phyloP scores from a whole-genome alignment of 805 yeast genomes.

The Yamadazyma laniorum region DNA sequence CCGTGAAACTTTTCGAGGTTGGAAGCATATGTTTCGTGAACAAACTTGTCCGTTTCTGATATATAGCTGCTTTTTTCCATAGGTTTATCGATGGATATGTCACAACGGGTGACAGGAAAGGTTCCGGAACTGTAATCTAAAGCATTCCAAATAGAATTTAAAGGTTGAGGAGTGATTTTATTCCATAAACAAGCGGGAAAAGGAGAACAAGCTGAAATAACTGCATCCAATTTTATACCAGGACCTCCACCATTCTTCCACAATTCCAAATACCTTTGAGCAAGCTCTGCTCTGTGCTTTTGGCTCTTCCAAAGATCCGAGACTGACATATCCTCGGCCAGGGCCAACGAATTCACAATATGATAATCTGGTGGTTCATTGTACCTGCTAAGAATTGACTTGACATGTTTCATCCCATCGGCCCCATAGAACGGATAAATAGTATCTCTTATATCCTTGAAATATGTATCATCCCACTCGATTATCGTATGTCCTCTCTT shows the following conservation, averaged over 20 bases:
- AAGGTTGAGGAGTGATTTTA: slow-evolving; percentile 11
- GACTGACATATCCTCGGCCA: slow-evolving; percentile 7
- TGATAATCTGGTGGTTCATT: slow-evolving; percentile 13
- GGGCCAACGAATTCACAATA: neutral
- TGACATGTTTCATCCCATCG: slow-evolving; percentile 12
- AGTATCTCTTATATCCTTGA: slow-evolving; percentile 10
- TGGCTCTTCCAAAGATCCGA: slow-evolving; percentile 13
- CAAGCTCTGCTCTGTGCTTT: slow-evolving; percentile 7
- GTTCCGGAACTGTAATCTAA: slow-evolving; percentile 24
- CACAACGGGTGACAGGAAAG: slow-evolving; percentile 50
- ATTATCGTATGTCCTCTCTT: slow-evolving; percentile 49
- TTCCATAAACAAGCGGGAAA: slow-evolving; percentile 34
- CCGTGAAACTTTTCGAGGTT: slow-evolving; percentile 3
- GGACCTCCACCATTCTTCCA: slow-evolving; percentile 6
- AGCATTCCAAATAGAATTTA: slow-evolving; percentile 36
- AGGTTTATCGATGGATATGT: slow-evolving; percentile 8
- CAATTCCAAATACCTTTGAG: slow-evolving; percentile 9
- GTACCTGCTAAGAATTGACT: slow-evolving; percentile 7
- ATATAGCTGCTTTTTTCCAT: slow-evolving; percentile 4
- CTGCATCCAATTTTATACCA: slow-evolving; percentile 5
- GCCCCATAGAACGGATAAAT: slow-evolving; percentile 15
- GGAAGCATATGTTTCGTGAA: slow-evolving; percentile 9
- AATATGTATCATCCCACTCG: slow-evolving; percentile 21
- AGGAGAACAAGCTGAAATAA: slow-evolving; percentile 11
- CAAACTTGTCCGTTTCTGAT: slow-evolving; percentile 10